Base-by-base conservation (phyloP, 2,329 filamentous ascomycete species). In the Cladophialophora exuberans region DNA sequence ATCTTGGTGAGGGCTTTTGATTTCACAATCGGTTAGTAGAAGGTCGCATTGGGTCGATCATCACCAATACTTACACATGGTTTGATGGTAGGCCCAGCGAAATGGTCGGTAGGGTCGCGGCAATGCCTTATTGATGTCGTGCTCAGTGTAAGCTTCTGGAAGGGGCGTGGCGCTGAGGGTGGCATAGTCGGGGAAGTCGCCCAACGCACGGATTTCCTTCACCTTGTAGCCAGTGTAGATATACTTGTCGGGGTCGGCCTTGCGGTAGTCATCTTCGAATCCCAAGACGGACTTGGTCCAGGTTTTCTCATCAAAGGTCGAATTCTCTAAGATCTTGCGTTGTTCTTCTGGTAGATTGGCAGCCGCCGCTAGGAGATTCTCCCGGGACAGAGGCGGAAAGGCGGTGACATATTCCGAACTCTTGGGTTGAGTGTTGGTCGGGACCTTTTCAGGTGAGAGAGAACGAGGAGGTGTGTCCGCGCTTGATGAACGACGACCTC, bases 1-100 rank as follows among this genome's bases (percentile, higher is more conserved):
- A 94, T 74, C 63, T 90, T 95, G 38, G 82, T 85, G 6, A 93
- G 75, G 1, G 89, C 89, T 94, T 56, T 36, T n/a, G n/a, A n/a
- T n/a, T n/a, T 42, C 3, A 17, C 56, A 13, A 6, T 6, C 30
- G 6, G 39, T 41, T n/a, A 41, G 15, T 33, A 54, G 15, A 53
- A 48, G 10, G 20, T 25, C 23, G 11, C 18, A 31, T 30, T 9
- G 13, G 13, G 51, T 15, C 2, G 17, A 4, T 18, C 13, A 10
- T 4, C 23, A 3, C 23, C 23, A 13, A 31, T 41, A 78, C 86
- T 64, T 81, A 93, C 89, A 89, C 90, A 96, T 95, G 0, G 90
- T 95, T 67, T 96, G 90, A 67, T 94, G 89, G 67, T 95, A 96
- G 0, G 80, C 76, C 90, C 90, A 95, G 64, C 90, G 73, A 38